Evolutionary conservation across 441 rosid genomes (phyloP), one percentile per base, ranked within the genome.

Genomic region (Francoa sonchifolia): DNA sequence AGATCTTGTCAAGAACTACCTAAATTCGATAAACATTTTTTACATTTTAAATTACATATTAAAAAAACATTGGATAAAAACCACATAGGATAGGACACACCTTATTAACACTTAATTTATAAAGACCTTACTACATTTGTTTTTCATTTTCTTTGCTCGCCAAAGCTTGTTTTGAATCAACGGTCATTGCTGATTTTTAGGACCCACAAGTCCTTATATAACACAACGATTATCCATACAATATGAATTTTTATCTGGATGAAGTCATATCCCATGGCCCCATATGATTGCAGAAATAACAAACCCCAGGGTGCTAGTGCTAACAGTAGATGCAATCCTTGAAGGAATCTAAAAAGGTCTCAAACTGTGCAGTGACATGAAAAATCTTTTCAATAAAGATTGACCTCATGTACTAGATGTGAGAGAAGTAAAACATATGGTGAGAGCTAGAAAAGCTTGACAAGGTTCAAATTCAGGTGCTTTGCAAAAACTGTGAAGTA

Each of bases 1-100:
- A 72, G 33, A 67, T 66, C 72, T 76, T 88, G 73, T 88, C 97
- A 42, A 80, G 68, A 33, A 81, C 97, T 32, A 88, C 95, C 97
- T 88, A 54, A 18, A 63, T 39, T 33, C 36, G 22, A 19, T 8
- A 16, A 39, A 16, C 27, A 7, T 15, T n/a, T 12, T 19, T 28
- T 32, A 19, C 19, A 16, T 29, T 40, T 32, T 19, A 26, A 34
- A 11, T 45, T 17, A 3, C 16, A 17, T 34, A n/a, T 43, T 27
- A 15, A 8, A 29, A 33, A 13, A 29, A 14, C 33, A 52, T 12
- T 36, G 21, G 20, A 45, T n/a, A 11, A 19, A 29, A n/a, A 13
- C 9, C 21, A 4, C 19, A 35, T n/a, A 39, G 39, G 23, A 31
- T 13, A 17, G 32, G 18, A 25, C 35, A n/a, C n/a, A n/a, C n/a